These are phyloP conservation scores for Neopestalotiopsis sp. DNA, from an alignment of 2,329 filamentous ascomycete genomes.

Conservation along the genomic window DNA sequence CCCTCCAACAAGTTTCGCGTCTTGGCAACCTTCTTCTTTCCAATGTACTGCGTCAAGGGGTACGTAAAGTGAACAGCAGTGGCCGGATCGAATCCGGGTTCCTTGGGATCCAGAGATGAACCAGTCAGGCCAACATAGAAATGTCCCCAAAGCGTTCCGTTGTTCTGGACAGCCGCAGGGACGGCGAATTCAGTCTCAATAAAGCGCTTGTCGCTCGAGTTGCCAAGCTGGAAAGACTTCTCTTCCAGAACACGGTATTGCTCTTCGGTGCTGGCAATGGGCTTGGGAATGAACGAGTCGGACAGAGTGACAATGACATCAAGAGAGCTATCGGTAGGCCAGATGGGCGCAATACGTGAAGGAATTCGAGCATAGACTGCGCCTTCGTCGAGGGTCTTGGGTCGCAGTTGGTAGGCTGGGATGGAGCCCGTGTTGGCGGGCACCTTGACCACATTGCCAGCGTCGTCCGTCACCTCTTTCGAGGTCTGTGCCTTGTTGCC, in stretches of 20 bases:
- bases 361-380: conserved; percentile 70
- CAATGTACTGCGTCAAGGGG: conserved; percentile 86
- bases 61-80: conserved; percentile 84
- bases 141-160: conserved; percentile 93
- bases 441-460: conserved; percentile 58
- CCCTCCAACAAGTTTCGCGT: conserved; percentile 82
- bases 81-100: conserved; percentile 72
- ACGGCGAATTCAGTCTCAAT: conserved; percentile 79
- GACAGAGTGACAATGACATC: conserved; percentile 89
- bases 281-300: conserved; percentile 70
- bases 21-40: conserved; percentile 89
- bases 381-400: conserved; percentile 63
- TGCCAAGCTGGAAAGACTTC: conserved; percentile 77
- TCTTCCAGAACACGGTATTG: conserved; percentile 80
- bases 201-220: conserved; percentile 78
- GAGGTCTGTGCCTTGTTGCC: conserved; percentile 53
- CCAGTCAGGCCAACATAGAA: conserved; percentile 86
- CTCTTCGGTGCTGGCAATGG: conserved; percentile 67
- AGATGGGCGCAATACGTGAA: conserved; percentile 80
- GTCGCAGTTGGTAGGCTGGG: conserved; percentile 69
- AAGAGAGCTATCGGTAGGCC: conserved; percentile 77
- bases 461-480: conserved; percentile 53
- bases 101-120: conserved; percentile 75
- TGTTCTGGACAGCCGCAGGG: conserved; percentile 81
- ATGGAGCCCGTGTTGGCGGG: conserved; percentile 61